Base-by-base conservation (phyloP, 768 basidiomycete genomes). In the Rhizopogon vinicolor region DNA sequence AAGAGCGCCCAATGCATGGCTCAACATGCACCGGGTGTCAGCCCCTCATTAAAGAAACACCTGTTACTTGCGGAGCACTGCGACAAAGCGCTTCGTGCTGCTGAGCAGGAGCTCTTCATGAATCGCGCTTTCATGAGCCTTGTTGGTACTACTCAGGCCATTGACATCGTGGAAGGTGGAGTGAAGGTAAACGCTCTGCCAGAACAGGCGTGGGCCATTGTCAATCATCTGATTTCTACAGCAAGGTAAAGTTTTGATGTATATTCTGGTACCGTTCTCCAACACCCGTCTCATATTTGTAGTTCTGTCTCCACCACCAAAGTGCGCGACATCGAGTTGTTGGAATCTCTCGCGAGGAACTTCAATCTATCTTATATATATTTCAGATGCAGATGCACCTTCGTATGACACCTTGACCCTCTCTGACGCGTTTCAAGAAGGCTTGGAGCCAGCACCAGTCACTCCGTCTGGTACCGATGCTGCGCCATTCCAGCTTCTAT, bases 151-250 rank as follows among this genome's bases (percentile, higher is more conserved):
- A 91, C 91, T 1, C 88, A 91, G 67, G 91, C 91, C 1, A 78
- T 87, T 43, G 89, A 91, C 62, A 64, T 93, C 12, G 77, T 84
- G 37, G 71, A 75, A n/a, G 84, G 83, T 19, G 86, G 84, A 10
- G 80, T 85, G 29, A 91, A 91, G 68, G 76, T 78, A 28, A 93
- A 93, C 62, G 89, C 90, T 28, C 78, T 94, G 22, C 91, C 91
- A 1, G 91, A 93, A 68, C 75, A 72, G 53, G 86, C 82, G 1
- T 83, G 74, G 66, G 87, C 84, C 1, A 67, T 90, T 22, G 77
- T 91, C 29, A 89, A 91, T 63, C 87, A 88, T 62, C 84, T 88
- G 6, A 82, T 91, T 51, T 77, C 84, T 5, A 79, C 80, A 7
- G 74, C 78, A 48, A 86, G 83, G 84, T 78, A 29, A 35, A 51